A percentile compares a stretch with the other conserved stretches of the same genome.
These are phyloP conservation scores for Neonectria magnoliae DNA, from an alignment of 2,329 filamentous ascomycete species.

Conservation along the genomic window DNA sequence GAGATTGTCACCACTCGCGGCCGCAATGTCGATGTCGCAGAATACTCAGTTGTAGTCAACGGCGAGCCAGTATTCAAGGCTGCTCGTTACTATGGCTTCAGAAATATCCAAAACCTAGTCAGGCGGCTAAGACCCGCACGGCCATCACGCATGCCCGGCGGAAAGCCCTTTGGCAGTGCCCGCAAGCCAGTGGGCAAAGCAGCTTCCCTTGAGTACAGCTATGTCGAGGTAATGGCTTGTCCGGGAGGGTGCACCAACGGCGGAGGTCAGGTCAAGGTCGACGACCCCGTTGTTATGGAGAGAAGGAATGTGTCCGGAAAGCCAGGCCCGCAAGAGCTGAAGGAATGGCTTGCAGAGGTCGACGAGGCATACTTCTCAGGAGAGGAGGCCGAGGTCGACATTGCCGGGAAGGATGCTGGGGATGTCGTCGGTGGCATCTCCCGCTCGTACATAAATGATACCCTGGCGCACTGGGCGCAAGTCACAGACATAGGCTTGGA, in stretches of 20 bases:
- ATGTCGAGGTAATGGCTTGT: constrained; percentile 99
- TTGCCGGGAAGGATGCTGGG: constrained; percentile 40
- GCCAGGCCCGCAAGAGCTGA: constrained; percentile 81
- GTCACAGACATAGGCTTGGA: constrained; percentile 76
- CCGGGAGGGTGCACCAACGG: constrained; percentile 99
- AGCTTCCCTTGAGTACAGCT: constrained; percentile 76
- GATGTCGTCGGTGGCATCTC: constrained; percentile 73
- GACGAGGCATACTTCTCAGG: constrained; percentile 92
- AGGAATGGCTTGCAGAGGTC: constrained; percentile 82
- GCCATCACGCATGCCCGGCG: constrained; percentile 82
- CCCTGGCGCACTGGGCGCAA: constrained; percentile 79
- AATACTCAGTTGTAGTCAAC: constrained; percentile 75
- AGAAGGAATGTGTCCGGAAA: constrained; percentile 61
- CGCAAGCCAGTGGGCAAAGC: constrained; percentile 63
- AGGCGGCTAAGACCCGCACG: constrained; percentile 86
- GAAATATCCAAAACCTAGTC: constrained; percentile 98
- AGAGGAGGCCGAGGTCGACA: constrained; percentile 61
- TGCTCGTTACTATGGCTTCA: constrained; percentile 95
- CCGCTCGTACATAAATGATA: constrained; percentile 70
- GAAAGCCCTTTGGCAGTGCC: constrained; percentile 66
- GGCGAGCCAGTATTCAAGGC: constrained; percentile 76
- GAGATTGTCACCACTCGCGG: constrained; percentile 77
- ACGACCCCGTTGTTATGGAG: constrained; percentile 73
- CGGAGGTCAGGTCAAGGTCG: constrained; percentile 92
- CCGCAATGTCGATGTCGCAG: constrained; percentile 89